phyloP scores from a whole-genome alignment of 495 filamentous ascomycete species.

The Trichoderma parareesei region DNA sequence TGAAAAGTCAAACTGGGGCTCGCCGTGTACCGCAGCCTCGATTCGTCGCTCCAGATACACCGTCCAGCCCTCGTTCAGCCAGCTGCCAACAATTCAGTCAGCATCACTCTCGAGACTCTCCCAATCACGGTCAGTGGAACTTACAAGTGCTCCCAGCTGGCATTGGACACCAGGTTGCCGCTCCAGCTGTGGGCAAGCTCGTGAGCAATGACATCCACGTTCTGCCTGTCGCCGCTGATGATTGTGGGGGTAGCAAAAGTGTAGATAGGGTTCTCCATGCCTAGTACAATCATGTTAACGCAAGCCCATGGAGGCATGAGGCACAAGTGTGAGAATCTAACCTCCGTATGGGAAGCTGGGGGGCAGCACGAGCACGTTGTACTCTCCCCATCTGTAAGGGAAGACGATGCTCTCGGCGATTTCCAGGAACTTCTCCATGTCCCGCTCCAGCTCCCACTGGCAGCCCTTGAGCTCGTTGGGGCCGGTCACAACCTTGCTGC shows the following conservation, averaged over 20 bases:
- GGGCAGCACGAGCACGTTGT: slow-evolving; percentile 87
- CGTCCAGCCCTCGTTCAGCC: slow-evolving; percentile 96
- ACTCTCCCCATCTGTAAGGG: slow-evolving; percentile 86
- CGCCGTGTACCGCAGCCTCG: slow-evolving; percentile 59
- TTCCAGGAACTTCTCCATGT: slow-evolving; percentile 85
- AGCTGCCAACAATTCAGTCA: slow-evolving; percentile 32
- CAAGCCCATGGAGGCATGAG: neutral
- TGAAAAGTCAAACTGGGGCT: slow-evolving; percentile 81
- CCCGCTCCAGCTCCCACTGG: slow-evolving; percentile 81
- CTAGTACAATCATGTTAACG: slow-evolving; percentile 27
- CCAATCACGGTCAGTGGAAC: slow-evolving; percentile 14
- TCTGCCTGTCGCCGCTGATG: slow-evolving; percentile 84
- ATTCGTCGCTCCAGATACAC: slow-evolving; percentile 84
- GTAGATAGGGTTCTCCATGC: slow-evolving; percentile 93
- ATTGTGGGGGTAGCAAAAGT: slow-evolving; percentile 92
- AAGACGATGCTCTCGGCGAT: slow-evolving; percentile 83
- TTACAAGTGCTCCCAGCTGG: slow-evolving; percentile 89
- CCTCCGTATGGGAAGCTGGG: slow-evolving; percentile 79
- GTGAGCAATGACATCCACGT: slow-evolving; percentile 94
- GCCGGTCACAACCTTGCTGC: slow-evolving; percentile 74
- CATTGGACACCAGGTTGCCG: slow-evolving; percentile 84
- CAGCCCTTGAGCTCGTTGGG: slow-evolving; percentile 77
- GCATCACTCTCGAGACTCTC: neutral
- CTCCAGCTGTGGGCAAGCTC: slow-evolving; percentile 90
- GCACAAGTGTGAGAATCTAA: slow-evolving; percentile 11